These are phyloP conservation scores for Infundibulicybe gibba DNA, from an alignment of 768 basidiomycete genomes.

Conservation along the genomic window DNA sequence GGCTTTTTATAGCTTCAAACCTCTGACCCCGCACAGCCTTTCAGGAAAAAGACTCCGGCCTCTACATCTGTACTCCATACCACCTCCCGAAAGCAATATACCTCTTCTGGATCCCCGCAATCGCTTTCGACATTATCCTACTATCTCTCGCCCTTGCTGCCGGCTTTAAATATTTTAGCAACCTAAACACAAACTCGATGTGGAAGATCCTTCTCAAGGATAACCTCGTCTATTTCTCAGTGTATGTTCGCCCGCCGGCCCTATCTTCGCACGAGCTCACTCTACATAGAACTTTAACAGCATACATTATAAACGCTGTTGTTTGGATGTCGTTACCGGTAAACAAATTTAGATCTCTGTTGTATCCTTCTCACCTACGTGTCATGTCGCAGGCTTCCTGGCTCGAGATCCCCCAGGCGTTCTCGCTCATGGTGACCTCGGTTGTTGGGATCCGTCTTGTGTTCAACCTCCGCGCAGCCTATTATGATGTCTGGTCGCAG, in stretches of 20 bases:
- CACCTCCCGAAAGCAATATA: slow-evolving; percentile 13
- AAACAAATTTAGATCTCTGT: slow-evolving; percentile 1
- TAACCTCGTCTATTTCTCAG: slow-evolving; percentile 19
- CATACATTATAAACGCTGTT: slow-evolving; percentile 13
- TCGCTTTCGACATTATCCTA: slow-evolving; percentile 16
- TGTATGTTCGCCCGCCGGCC: slow-evolving; percentile 14
- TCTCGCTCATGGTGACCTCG: slow-evolving; percentile 17
- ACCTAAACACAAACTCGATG: slow-evolving; percentile 8
- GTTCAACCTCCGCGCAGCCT: slow-evolving; percentile 22
- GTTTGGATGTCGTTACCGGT: slow-evolving; percentile 17
- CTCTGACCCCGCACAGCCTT: slow-evolving; percentile 3
- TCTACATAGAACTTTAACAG: slow-evolving; percentile 12
- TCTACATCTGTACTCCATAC: slow-evolving; percentile 12
- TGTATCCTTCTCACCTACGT: not conserved
- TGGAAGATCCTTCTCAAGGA: slow-evolving; percentile 19
- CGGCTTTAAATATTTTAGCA: slow-evolving; percentile 9
- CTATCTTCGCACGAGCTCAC: no score
- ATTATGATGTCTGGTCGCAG: slow-evolving; percentile 13
- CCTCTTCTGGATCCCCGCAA: slow-evolving; percentile 19
- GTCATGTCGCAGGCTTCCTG: slow-evolving; percentile 12
- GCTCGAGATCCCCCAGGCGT: slow-evolving; percentile 17
- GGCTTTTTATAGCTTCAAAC: not conserved
- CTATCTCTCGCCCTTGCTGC: slow-evolving; percentile 14
- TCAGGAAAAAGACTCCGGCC: slow-evolving; percentile 6
- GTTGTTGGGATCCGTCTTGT: slow-evolving; percentile 22